A percentile compares a stretch with the other conserved stretches of the same genome.
phyloP scores from a whole-genome alignment of 495 filamentous ascomycete species.

The Neurospora sp. region DNA sequence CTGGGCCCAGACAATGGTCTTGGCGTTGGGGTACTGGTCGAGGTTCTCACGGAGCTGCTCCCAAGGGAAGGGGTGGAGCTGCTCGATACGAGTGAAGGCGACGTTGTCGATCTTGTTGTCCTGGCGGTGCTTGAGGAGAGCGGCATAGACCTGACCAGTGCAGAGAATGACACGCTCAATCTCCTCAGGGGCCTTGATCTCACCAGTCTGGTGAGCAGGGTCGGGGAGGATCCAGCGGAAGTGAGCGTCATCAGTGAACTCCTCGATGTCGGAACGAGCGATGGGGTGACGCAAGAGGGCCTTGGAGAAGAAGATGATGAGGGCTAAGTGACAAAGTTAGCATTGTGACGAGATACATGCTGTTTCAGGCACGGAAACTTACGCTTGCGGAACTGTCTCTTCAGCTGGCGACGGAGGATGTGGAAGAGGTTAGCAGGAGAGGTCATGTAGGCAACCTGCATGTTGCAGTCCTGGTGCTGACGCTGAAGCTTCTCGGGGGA shows the following conservation, averaged over 20 bases:
- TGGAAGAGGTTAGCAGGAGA: conserved; percentile 92
- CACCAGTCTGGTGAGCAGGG: conserved; percentile 59
- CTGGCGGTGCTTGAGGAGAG: conserved; percentile 83
- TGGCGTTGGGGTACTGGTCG: conserved; percentile 89
- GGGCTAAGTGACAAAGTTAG: conserved; percentile 47
- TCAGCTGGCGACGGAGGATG: conserved; percentile 91
- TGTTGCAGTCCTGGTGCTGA: conserved; percentile 99
- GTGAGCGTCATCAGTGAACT: conserved; percentile 81
- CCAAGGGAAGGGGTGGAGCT: conserved; percentile 98
- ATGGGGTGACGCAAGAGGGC: conserved; percentile 84
- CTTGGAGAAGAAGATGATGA: conserved; percentile 97
- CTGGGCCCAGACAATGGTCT: conserved; percentile 92
- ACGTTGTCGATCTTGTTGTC: conserved; percentile 73
- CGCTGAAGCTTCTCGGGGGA: conserved; percentile 77
- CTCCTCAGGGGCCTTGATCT: conserved; percentile 69
- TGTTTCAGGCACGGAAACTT: conserved; percentile 29
- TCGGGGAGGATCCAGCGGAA: conserved; percentile 96
- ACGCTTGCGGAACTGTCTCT: conserved; percentile 98
- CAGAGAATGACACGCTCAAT: conserved; percentile 93
- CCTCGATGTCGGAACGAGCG: conserved; percentile 76
- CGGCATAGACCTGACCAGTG: conserved; percentile 86
- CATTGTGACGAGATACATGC: background rate
- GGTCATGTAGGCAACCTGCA: conserved; percentile 96
- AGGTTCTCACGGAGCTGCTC: conserved; percentile 90
- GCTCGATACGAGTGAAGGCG: conserved; percentile 90